Base-by-base conservation (phyloP, 805 yeast genomes). In the Nakazawaea ishiwadae region DNA sequence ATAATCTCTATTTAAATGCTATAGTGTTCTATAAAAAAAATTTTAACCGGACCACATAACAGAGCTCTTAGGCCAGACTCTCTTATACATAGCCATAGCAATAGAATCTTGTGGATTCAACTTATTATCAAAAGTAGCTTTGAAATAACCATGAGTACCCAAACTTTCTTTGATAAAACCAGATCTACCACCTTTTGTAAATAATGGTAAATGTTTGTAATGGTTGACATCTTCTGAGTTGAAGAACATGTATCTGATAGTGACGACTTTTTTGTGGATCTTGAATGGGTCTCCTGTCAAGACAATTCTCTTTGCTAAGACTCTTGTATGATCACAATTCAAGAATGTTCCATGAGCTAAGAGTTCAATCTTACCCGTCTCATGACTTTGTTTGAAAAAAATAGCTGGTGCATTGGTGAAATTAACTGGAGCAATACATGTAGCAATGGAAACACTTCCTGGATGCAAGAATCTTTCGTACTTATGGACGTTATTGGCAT, bases 101-200 rank as follows among this genome's bases (percentile, higher is more conserved):
- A 93, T 79, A 11, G 86, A 81, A 63, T 93, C 99, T 65, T 90
- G 97, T 0, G 96, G 84, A 39, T 84, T 79, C 54, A 95, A 68
- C 55, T 83, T 86, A 45, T 90, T 91, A 58, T 93, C 97, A 54
- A 93, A 93, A 7, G 85, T 84, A 18, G 97, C 96, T 67, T 93
- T 93, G 77, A 84, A 90, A 69, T 91, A 88, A 48, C 99, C 99
- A 60, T 93, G 99, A 2, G 99, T 93, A 66, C 99, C 99, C 68
- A 93, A 72, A 58, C 90, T 78, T 60, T 91, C 97, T 63, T 87
- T 91, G 59, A 95, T 91, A 62, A 84, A 84, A 42, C 99, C 99
- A 16, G 89, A 73, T 62, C 97, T 80, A 38, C 99, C 99, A 53
- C 81, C 74, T 60, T 86, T 88, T 31, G 98, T 90, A 63, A 88